Percentiles rank a stretch among this genome's conserved stretches.
phyloP scores from a whole-genome alignment of 106 monocot genomes.

The Apostasia shenzhenica region DNA sequence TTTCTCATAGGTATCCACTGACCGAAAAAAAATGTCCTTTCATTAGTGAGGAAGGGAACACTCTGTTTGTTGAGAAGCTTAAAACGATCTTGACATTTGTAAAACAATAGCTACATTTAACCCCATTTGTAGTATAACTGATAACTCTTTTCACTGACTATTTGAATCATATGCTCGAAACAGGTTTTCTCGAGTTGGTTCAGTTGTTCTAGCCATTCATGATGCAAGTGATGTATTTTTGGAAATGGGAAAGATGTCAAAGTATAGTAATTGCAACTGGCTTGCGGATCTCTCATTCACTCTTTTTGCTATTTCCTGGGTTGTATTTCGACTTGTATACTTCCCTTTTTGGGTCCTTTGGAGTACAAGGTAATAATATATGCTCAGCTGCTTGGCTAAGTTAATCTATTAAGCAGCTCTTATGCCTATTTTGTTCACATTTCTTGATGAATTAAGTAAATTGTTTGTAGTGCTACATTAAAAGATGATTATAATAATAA shows the following conservation, averaged over 20 bases:
- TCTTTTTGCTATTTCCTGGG: slow-evolving; percentile 72
- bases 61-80: no score
- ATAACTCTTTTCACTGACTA: no score
- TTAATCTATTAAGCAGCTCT: not conserved
- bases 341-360: slow-evolving; percentile 83
- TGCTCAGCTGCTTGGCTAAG: not conserved
- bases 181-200: slow-evolving; percentile 93
- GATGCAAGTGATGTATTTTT: slow-evolving; percentile 96
- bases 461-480: no score
- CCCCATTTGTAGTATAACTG: no score
- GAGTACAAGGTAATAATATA: slow-evolving; percentile 67
- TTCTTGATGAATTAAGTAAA: not conserved
- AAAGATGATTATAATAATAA: no score
- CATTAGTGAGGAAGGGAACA: no score
- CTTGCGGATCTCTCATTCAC: slow-evolving; percentile 53
- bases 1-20: no score
- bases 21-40: no score
- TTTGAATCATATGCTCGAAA: not conserved
- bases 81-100: no score
- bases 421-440: no score
- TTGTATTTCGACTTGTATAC: slow-evolving; percentile 66
- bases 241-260: slow-evolving; percentile 89
- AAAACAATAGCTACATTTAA: no score
- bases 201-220: slow-evolving; percentile 81
- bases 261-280: slow-evolving; percentile 60